Percentiles rank a stretch among this genome's conserved stretches.
phyloP scores from a whole-genome alignment of 139 green algal species.

The Coccomyxa sp. region DNA sequence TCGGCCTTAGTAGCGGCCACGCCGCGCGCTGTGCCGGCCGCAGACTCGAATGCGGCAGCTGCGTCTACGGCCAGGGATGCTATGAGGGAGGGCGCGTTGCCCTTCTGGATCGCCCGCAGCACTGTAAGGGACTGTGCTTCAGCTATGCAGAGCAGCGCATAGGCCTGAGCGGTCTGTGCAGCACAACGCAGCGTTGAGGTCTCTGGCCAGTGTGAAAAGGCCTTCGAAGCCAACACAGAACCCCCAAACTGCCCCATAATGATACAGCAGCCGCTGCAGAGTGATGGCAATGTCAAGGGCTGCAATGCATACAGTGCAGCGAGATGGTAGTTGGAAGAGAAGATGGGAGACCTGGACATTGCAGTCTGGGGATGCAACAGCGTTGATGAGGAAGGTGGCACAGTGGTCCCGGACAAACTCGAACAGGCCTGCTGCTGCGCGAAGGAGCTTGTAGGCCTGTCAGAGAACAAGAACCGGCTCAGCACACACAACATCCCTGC shows the following conservation, averaged over 20 bases:
- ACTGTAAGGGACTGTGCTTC: conserved; percentile 44
- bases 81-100: conserved; percentile 26
- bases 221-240: neutral
- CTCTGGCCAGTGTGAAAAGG: neutral
- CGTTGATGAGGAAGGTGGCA: conserved; percentile 10
- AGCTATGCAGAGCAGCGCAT: conserved; percentile 13
- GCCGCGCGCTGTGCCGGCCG: neutral
- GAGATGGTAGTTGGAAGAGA: neutral
- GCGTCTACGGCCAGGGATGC: neutral
- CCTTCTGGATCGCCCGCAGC: conserved; percentile 41
- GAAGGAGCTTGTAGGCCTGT: conserved; percentile 31
- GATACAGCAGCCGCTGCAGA: neutral
- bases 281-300: neutral
- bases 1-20: conserved; percentile 2
- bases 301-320: neutral
- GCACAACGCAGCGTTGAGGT: neutral
- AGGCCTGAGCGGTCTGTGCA: conserved; percentile 6
- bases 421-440: conserved; percentile 23
- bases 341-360: conserved; percentile 12
- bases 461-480: neutral
- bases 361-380: conserved; percentile 6
- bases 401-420: conserved; percentile 7
- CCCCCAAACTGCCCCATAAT: neutral
- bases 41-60: neutral
- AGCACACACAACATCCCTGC: neutral